A percentile compares a stretch with the other conserved stretches of the same genome.
These are phyloP conservation scores for Leucocoprinus sp. DNA, from an alignment of 768 basidiomycete genomes.

Conservation along the genomic window DNA sequence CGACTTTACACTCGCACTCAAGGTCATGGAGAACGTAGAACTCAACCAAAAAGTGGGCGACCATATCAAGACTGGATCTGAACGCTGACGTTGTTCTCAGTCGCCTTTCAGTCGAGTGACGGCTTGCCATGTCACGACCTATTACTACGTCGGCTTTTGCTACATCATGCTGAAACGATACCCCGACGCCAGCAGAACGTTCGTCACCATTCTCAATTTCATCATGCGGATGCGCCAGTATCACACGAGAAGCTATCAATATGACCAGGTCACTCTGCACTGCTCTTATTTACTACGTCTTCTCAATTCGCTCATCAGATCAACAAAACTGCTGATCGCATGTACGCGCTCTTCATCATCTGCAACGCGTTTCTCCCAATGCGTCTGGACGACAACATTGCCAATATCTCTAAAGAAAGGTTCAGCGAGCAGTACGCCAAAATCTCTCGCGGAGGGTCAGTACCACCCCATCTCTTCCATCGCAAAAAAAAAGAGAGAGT, in stretches of 20 bases:
- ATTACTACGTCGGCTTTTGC: slow-evolving; percentile 95
- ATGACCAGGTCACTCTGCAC: slow-evolving; percentile 64
- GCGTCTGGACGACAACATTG: slow-evolving; percentile 89
- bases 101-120: slow-evolving; percentile 91
- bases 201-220: slow-evolving; percentile 90
- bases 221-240: slow-evolving; percentile 95
- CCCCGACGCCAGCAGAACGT: slow-evolving; percentile 91
- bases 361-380: slow-evolving; percentile 91
- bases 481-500: too few species aligned
- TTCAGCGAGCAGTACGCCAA: slow-evolving; percentile 87
- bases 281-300: background rate
- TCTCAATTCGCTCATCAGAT: slow-evolving; percentile 43
- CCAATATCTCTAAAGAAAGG: slow-evolving; percentile 86
- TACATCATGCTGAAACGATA: slow-evolving; percentile 93
- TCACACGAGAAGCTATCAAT: slow-evolving; percentile 94
- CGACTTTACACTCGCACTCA: slow-evolving; percentile 90
- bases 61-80: background rate
- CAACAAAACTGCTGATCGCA: slow-evolving; percentile 94
- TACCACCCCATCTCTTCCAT: background rate
- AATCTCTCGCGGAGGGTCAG: slow-evolving; percentile 71
- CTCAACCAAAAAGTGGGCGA: slow-evolving; percentile 71
- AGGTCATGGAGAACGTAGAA: slow-evolving; percentile 92
- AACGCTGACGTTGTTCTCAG: slow-evolving; percentile 24
- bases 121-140: slow-evolving; percentile 91
- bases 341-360: slow-evolving; percentile 94